Conservation (phyloP, 495 filamentous ascomycete species). For the Jackrogersella minutella region DNA sequence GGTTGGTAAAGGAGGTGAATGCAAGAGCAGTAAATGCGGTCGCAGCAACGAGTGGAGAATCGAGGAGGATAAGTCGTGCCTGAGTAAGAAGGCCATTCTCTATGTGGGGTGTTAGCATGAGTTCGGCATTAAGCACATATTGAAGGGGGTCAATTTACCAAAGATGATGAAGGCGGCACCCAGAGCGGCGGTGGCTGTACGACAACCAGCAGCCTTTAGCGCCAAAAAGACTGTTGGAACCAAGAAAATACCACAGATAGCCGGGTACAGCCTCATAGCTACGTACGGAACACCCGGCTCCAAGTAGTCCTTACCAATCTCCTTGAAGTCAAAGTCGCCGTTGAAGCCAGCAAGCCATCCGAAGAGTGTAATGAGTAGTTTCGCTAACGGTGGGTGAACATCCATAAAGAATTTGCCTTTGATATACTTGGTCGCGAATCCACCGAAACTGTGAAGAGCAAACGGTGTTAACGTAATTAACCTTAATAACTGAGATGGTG, state of each 20-base stretch:
- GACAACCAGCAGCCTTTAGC: conserved; percentile 88
- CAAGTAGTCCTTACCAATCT: conserved; percentile 98
- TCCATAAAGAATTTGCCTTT: conserved; percentile 99
- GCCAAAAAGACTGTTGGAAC: conserved; percentile 94
- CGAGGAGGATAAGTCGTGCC: conserved; percentile 92
- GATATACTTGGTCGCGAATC: conserved; percentile 98
- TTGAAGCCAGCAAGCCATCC: conserved; percentile 96
- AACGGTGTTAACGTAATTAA: conserved; percentile 28
- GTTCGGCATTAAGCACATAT: conserved; percentile 23
- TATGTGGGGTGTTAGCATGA: conserved; percentile 45
- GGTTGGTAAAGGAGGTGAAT: conserved; percentile 94
- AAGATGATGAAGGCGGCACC: conserved; percentile 90
- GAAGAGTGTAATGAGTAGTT: conserved; percentile 92
- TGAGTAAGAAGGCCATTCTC: conserved; percentile 96
- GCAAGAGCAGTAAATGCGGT: conserved; percentile 91
- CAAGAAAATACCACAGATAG: conserved; percentile 83
- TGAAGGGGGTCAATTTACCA: conserved; percentile 60
- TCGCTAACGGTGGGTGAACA: conserved; percentile 96
- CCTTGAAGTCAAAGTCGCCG: conserved; percentile 97
- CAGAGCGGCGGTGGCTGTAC: conserved; percentile 79
- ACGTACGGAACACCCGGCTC: conserved; percentile 96
- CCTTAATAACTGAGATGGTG: neutral
- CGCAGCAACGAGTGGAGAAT: conserved; percentile 92
- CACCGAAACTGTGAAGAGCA: conserved; percentile 76
- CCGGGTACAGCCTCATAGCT: conserved; percentile 93